Percentiles rank a stretch among this genome's conserved stretches.
These are phyloP conservation scores for Lachancea nothofagi DNA, from an alignment of 805 yeast species.

Conservation along the genomic window DNA sequence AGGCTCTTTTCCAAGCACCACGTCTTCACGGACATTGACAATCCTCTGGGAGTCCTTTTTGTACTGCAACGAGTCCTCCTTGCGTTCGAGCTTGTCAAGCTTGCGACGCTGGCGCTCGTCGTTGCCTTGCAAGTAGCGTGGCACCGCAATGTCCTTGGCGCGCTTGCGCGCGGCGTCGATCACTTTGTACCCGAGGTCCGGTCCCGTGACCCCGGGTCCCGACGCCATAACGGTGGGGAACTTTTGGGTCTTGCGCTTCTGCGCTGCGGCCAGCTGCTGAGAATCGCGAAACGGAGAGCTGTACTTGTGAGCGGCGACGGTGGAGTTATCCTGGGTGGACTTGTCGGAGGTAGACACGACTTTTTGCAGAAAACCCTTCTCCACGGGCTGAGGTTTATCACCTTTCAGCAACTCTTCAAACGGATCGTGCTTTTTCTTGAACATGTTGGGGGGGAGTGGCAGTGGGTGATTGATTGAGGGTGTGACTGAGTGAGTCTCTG, in stretches of 20 bases:
- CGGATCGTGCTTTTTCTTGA: conserved; percentile 13
- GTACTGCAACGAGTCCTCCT: conserved; percentile 21
- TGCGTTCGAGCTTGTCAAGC: conserved; percentile 19
- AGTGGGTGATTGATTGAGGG: too few species aligned
- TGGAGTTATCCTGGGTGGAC: background rate
- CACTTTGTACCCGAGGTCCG: conserved; percentile 26
- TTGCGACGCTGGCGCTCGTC: conserved; percentile 24
- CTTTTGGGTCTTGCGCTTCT: conserved; percentile 14
- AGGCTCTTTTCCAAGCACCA: conserved; percentile 6
- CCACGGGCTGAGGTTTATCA: conserved; percentile 5
- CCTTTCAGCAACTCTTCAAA: conserved; percentile 13
- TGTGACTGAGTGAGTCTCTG: too few species aligned
- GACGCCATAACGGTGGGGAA: conserved; percentile 31
- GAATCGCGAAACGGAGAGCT: conserved; percentile 20
- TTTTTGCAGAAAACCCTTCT: conserved; percentile 11
- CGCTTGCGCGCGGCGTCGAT: conserved; percentile 17
- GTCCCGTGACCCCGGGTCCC: conserved; percentile 17
- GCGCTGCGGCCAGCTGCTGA: conserved; percentile 15
- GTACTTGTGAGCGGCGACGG: conserved; percentile 5
- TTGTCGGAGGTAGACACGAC: conserved; percentile 6
- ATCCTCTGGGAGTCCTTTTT: conserved; percentile 24
- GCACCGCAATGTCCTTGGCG: conserved; percentile 31
- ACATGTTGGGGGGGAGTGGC: background rate
- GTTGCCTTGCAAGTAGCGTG: conserved; percentile 23
- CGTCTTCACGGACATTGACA: conserved; percentile 9